Conservation (phyloP, 2,329 filamentous ascomycete genomes). For the Beauveria scarabaeidicola region DNA sequence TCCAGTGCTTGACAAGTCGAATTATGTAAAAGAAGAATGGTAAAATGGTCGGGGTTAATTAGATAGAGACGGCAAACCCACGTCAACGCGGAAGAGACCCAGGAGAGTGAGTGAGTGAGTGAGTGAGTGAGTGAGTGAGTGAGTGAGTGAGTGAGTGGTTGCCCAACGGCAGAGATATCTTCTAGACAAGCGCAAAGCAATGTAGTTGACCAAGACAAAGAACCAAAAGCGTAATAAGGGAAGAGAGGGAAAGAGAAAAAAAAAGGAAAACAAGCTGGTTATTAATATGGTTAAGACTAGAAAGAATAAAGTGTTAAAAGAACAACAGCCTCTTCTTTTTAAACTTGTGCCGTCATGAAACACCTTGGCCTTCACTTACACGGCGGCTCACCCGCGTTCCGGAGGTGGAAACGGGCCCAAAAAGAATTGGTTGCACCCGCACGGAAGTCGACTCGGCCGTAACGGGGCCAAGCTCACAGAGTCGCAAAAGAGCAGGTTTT, state of each 20-base stretch:
- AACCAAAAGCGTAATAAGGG: no score
- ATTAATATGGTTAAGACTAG: no score
- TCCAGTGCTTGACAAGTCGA: not conserved
- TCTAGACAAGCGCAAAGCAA: not conserved
- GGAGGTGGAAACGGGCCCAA: not conserved
- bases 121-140: not conserved
- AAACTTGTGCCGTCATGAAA: slow-evolving; percentile 1
- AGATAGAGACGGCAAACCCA: not conserved
- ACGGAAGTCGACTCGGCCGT: not conserved
- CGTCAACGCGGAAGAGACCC: slow-evolving; percentile 7
- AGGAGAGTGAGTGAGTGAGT: not conserved
- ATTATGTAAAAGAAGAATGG: not conserved
- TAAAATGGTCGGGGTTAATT: not conserved
- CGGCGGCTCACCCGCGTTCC: slow-evolving; percentile 3
- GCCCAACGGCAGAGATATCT: not conserved
- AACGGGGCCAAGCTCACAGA: no score
- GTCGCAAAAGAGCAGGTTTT: not conserved
- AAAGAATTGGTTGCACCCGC: not conserved
- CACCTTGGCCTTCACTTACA: slow-evolving; percentile 2
- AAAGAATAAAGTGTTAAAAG: no score
- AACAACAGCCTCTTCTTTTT: not conserved
- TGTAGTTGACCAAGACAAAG: not conserved
- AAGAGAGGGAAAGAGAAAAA: no score
- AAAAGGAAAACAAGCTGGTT: no score
- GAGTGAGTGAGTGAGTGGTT: not conserved